phyloP scores from a whole-genome alignment of 192 early-diverging fungal species.

The Linnemannia zychae region DNA sequence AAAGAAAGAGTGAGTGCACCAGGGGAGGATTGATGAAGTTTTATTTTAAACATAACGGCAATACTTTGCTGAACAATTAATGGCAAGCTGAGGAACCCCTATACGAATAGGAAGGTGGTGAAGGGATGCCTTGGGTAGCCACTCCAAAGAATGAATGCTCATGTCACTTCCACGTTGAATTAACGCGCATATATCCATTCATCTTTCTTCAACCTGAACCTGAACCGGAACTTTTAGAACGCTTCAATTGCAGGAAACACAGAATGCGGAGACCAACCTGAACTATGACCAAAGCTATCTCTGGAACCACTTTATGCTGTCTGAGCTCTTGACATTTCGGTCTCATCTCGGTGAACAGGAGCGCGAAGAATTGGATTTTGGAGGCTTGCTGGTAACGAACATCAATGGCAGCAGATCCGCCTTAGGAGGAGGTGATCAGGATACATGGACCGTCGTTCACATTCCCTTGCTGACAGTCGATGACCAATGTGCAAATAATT shows the following conservation, averaged over 20 bases:
- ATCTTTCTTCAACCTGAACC: conserved; percentile 1
- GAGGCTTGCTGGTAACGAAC: conserved; percentile 76
- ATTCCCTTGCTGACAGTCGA: neutral
- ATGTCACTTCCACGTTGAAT: neutral
- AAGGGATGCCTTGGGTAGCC: neutral
- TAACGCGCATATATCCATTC: neutral
- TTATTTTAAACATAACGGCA: too few relatives aligned
- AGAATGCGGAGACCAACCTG: conserved; percentile 67
- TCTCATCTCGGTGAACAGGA: conserved; percentile 75
- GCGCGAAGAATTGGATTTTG: conserved; percentile 76
- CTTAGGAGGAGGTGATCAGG: neutral
- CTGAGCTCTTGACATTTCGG: conserved; percentile 84
- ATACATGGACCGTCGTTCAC: neutral
- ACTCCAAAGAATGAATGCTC: neutral
- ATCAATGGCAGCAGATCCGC: neutral
- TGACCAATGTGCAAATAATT: neutral
- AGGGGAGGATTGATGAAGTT: too few relatives aligned
- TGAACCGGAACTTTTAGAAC: too few relatives aligned
- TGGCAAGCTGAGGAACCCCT: too few relatives aligned
- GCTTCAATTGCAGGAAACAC: conserved; percentile 34
- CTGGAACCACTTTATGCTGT: conserved; percentile 93
- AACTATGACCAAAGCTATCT: conserved; percentile 82
- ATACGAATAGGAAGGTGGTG: neutral
- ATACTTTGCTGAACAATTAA: too few relatives aligned
- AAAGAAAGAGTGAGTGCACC: too few relatives aligned